Conservation (phyloP, 192 early-diverging fungal genomes). For the Coemansia umbellata region DNA sequence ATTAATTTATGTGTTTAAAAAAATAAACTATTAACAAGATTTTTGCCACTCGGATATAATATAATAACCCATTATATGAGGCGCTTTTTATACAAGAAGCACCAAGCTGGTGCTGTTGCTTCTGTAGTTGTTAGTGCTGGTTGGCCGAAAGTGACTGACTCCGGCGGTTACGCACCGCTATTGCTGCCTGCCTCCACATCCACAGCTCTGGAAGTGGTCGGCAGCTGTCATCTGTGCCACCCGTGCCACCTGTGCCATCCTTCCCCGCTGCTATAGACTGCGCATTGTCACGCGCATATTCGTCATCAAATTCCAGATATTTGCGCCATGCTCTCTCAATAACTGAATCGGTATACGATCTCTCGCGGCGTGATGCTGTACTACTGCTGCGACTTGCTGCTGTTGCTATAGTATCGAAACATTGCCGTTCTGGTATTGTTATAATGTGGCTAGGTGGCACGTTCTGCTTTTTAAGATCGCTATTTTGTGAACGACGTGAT, state of each 20-base stretch:
- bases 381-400: constrained; percentile 14
- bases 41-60: too few relatives aligned
- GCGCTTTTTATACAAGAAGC: too few relatives aligned
- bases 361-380: constrained; percentile 38
- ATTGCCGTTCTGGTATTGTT: not conserved
- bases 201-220: constrained; percentile 44
- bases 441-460: not conserved
- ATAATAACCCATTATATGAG: too few relatives aligned
- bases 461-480: too few relatives aligned
- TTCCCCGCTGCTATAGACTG: constrained; percentile 14
- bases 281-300: constrained; percentile 15
- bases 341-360: constrained; percentile 43
- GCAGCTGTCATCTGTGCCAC: not conserved
- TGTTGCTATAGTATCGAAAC: not conserved
- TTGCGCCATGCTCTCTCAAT: constrained; percentile 45
- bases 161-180: constrained; percentile 43
- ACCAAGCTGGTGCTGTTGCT: not conserved
- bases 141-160: constrained; percentile 38
- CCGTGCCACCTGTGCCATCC: not conserved
- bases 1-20: too few relatives aligned
- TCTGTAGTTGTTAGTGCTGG: constrained; percentile 7
- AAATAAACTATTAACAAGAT: too few relatives aligned
- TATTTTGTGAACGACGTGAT: too few relatives aligned
- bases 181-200: constrained; percentile 50
- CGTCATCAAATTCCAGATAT: constrained; percentile 32